phyloP scores from a whole-genome alignment of 2,329 filamentous ascomycete genomes.

The Hypomyces rosellus region DNA sequence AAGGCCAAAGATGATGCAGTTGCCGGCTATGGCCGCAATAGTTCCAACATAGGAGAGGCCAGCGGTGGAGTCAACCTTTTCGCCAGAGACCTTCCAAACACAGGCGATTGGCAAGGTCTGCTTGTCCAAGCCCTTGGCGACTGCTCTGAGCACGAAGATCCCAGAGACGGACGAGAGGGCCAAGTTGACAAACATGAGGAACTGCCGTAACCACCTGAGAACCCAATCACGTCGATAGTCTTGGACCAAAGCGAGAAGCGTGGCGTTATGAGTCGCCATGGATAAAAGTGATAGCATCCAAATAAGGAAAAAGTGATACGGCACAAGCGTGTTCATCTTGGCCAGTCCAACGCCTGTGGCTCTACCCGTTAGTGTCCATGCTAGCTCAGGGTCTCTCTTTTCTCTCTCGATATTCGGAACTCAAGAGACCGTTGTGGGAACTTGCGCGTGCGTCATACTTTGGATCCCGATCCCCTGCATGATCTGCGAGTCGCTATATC shows the following conservation, averaged over 20 bases:
- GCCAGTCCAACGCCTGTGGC: conserved; percentile 47
- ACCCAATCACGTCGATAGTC: conserved; percentile 64
- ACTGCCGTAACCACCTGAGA: conserved; percentile 57
- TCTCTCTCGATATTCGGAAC: neutral
- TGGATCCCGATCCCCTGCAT: conserved; percentile 65
- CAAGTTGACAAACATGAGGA: conserved; percentile 61
- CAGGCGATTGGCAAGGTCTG: conserved; percentile 54
- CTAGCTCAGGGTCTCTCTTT: too few species aligned
- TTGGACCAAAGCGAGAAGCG: conserved; percentile 57
- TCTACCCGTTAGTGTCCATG: neutral
- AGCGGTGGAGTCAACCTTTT: conserved; percentile 27
- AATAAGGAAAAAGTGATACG: conserved; percentile 66
- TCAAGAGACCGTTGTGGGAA: neutral
- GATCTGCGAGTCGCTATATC: conserved; percentile 63
- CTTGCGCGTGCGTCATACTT: conserved; percentile 22
- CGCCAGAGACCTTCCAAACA: conserved; percentile 45
- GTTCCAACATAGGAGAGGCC: conserved; percentile 52
- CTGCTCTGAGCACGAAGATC: conserved; percentile 49
- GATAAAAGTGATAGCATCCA: conserved; percentile 62
- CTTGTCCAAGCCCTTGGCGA: conserved; percentile 44
- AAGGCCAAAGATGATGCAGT: conserved; percentile 51
- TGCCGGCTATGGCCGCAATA: conserved; percentile 53
- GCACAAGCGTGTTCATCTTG: conserved; percentile 51
- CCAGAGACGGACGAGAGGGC: conserved; percentile 51
- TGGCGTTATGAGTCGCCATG: conserved; percentile 59